Percentiles rank a stretch among this genome's conserved stretches.
These are phyloP conservation scores for Nitzschia sp. DNA, from an alignment of 108 stramenopile genomes.

Conservation along the genomic window DNA sequence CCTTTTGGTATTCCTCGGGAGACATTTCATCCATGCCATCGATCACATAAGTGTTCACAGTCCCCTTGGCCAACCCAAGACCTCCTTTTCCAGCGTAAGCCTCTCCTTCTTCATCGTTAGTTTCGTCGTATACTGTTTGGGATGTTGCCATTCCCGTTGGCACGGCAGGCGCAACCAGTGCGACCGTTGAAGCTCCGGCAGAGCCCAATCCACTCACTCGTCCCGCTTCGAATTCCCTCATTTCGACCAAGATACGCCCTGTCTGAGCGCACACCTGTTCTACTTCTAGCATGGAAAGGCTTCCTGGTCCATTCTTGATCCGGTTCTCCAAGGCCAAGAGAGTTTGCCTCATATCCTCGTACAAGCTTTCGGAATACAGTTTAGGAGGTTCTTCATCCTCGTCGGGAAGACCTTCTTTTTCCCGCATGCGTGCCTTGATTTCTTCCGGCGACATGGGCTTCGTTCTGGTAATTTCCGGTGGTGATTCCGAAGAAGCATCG, in stretches of 20 bases:
- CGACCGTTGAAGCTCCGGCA: neutral
- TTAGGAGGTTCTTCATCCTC: slow-evolving; percentile 55
- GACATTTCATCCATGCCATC: slow-evolving; percentile 83
- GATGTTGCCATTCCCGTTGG: neutral
- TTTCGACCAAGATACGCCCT: slow-evolving; percentile 53
- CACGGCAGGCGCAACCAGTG: neutral
- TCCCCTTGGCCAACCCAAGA: slow-evolving; percentile 61
- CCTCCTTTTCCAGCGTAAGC: slow-evolving; percentile 55
- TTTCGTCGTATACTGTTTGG: slow-evolving; percentile 9
- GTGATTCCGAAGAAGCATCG: neutral
- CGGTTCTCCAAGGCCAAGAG: slow-evolving; percentile 63
- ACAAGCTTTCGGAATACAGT: slow-evolving; percentile 55
- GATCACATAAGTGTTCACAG: slow-evolving; percentile 71
- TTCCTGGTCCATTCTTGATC: slow-evolving; percentile 58
- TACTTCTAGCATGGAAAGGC: slow-evolving; percentile 48
- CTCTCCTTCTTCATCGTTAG: slow-evolving; percentile 39
- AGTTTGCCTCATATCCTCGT: slow-evolving; percentile 58
- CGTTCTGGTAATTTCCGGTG: neutral
- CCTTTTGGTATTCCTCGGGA: slow-evolving; percentile 73
- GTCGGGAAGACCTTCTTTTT: slow-evolving; percentile 11
- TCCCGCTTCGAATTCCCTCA: slow-evolving; percentile 52
- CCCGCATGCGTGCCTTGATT: slow-evolving; percentile 7
- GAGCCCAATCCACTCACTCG: slow-evolving; percentile 3
- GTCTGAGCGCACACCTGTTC: slow-evolving; percentile 40
- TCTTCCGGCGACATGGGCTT: slow-evolving; percentile 23